phyloP scores from a whole-genome alignment of 306 rosid species.

The Fragaria vesca region DNA sequence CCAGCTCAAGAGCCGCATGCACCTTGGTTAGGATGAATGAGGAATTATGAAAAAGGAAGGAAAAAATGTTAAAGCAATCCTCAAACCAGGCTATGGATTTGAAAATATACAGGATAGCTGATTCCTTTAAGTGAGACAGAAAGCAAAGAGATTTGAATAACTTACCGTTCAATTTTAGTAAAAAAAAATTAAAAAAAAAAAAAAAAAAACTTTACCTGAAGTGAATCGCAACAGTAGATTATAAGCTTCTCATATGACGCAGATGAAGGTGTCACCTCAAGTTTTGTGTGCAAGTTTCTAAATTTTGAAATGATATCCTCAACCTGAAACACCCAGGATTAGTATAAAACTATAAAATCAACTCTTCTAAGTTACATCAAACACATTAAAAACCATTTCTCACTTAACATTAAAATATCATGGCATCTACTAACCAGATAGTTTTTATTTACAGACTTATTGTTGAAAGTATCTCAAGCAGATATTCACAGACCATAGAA shows the following conservation, averaged over 20 bases:
- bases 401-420: not conserved
- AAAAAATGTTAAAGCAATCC: conserved; percentile 7
- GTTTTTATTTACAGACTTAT: not conserved
- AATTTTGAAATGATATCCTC: conserved; percentile 61
- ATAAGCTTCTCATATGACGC: conserved; percentile 68
- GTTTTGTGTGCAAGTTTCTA: conserved; percentile 53
- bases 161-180: conserved; percentile 3
- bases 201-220: conserved; percentile 50
- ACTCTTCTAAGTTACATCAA: not conserved
- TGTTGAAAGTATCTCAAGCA: not conserved
- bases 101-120: not conserved
- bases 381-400: not conserved
- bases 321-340: conserved; percentile 58
- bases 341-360: not conserved
- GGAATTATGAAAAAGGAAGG: not conserved
- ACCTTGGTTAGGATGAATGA: conserved; percentile 45
- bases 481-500: not conserved
- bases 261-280: conserved; percentile 61
- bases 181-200: conserved; percentile 15
- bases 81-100: not conserved
- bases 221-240: conserved; percentile 51
- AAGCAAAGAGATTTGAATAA: conserved; percentile 12
- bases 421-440: not conserved
- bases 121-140: conserved; percentile 5
- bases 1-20: conserved; percentile 62